Evolutionary conservation across 768 basidiomycete species (phyloP).

Genomic region (Baorangia bicolor): DNA sequence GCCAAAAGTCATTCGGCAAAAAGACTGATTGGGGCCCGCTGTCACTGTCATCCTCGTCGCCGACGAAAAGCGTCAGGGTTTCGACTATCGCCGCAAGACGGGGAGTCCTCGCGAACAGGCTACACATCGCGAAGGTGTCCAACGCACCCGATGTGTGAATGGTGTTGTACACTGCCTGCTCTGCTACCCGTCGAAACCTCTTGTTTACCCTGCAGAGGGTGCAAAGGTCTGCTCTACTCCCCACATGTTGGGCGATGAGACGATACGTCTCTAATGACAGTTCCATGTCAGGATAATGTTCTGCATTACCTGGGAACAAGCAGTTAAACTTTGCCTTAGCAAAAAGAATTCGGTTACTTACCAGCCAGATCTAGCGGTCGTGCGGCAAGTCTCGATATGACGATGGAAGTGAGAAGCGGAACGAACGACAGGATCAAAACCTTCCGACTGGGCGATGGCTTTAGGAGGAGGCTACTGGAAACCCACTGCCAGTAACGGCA

Average conservation of each 20-base stretch:
- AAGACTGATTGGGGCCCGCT: background rate
- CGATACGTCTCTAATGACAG: conserved; percentile 58
- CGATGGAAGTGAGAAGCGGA: background rate
- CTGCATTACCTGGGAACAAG: conserved; percentile 35
- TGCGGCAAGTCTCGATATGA: background rate
- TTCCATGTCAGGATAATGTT: conserved; percentile 46
- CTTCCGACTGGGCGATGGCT: background rate
- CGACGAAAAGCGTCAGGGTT: conserved; percentile 49
- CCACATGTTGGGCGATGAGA: conserved; percentile 53
- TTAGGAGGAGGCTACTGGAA: background rate
- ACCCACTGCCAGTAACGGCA: background rate
- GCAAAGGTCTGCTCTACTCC: conserved; percentile 52
- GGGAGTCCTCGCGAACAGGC: conserved; percentile 42
- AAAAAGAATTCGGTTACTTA: conserved; percentile 1
- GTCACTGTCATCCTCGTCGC: conserved; percentile 21
- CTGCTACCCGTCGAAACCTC: conserved; percentile 52
- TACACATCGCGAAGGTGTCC: conserved; percentile 45
- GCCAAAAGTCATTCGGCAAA: conserved; percentile 48
- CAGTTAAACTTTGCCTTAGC: background rate
- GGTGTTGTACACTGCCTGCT: conserved; percentile 60
- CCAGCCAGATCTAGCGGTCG: conserved; percentile 1
- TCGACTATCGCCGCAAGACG: conserved; percentile 54
- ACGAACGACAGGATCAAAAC: background rate
- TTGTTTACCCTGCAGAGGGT: conserved; percentile 58
- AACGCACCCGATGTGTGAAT: conserved; percentile 44